Conservation (phyloP, 202 grass and related monocot genomes). For the Panicum virgatum region DNA sequence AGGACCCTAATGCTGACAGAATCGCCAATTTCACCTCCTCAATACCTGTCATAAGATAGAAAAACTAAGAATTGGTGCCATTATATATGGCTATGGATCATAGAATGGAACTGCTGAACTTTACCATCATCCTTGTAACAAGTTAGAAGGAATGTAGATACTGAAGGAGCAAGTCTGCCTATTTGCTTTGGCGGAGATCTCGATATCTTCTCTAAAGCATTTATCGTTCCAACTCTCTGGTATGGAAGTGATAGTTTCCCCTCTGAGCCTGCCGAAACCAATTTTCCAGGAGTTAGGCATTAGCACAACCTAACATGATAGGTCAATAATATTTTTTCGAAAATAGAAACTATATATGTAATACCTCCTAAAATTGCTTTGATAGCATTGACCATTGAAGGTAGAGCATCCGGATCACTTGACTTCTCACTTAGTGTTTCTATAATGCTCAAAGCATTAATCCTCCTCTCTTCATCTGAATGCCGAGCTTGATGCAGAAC, state of each 20-base stretch:
- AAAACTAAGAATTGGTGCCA: slow-evolving; percentile 24
- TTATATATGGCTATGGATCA: slow-evolving; percentile 35
- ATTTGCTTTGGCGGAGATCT: slow-evolving; percentile 75
- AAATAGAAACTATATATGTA: slow-evolving; percentile 32
- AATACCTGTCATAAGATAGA: slow-evolving; percentile 65
- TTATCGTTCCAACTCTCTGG: slow-evolving; percentile 90
- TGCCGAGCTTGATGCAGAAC: slow-evolving; percentile 82
- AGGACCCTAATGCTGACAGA: slow-evolving; percentile 73
- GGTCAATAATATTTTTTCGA: neutral
- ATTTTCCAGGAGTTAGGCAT: slow-evolving; percentile 31
- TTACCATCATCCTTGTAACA: slow-evolving; percentile 96
- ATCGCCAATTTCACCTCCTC: slow-evolving; percentile 95
- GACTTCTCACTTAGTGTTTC: slow-evolving; percentile 79
- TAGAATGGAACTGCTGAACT: slow-evolving; percentile 36
- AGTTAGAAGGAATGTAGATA: slow-evolving; percentile 75
- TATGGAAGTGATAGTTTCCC: slow-evolving; percentile 84
- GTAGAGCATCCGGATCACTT: slow-evolving; percentile 89
- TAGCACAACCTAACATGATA: slow-evolving; percentile 27
- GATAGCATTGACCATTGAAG: slow-evolving; percentile 78
- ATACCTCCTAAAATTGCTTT: slow-evolving; percentile 92
- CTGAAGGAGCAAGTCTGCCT: slow-evolving; percentile 64
- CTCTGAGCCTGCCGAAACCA: slow-evolving; percentile 77
- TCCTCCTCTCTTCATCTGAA: slow-evolving; percentile 82
- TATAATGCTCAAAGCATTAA: slow-evolving; percentile 75
- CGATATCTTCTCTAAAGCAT: slow-evolving; percentile 78